phyloP scores from a whole-genome alignment of 495 filamentous ascomycete genomes.

The Jackrogersella multiformis region DNA sequence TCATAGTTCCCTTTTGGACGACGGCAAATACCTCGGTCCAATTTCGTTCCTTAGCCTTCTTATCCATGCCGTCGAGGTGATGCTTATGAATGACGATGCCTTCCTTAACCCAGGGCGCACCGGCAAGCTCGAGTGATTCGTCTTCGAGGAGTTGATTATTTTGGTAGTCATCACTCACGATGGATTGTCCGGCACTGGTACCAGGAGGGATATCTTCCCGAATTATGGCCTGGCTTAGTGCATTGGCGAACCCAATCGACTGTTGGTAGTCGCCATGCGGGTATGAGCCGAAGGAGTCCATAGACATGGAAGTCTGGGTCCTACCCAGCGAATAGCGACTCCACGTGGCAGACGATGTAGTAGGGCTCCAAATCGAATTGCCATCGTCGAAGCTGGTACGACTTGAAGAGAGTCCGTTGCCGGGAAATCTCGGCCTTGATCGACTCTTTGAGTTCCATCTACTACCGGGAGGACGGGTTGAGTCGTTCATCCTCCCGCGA shows the following conservation, averaged over 20 bases:
- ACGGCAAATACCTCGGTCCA: conserved; percentile 99
- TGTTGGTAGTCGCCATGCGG: conserved; percentile 88
- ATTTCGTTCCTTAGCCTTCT: conserved; percentile 88
- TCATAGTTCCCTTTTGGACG: conserved; percentile 94
- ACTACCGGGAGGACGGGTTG: conserved; percentile 65
- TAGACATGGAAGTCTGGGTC: conserved; percentile 88
- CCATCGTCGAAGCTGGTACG: conserved; percentile 92
- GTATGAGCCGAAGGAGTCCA: conserved; percentile 87
- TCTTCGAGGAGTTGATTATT: conserved; percentile 84
- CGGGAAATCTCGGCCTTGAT: conserved; percentile 81
- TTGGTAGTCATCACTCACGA: conserved; percentile 61
- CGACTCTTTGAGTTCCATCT: conserved; percentile 87
- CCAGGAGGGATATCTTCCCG: conserved; percentile 80
- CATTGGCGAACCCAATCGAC: conserved; percentile 97
- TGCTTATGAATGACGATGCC: conserved; percentile 96
- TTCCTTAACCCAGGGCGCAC: conserved; percentile 97
- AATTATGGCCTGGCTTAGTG: conserved; percentile 94
- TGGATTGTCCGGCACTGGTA: conserved; percentile 60
- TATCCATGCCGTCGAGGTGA: conserved; percentile 87
- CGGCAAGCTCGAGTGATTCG: conserved; percentile 86
- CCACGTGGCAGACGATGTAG: conserved; percentile 80
- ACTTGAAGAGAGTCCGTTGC: conserved; percentile 88
- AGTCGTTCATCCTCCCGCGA: conserved; percentile 75
- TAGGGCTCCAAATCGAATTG: conserved; percentile 90
- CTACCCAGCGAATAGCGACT: conserved; percentile 92